A percentile compares a stretch with the other conserved stretches of the same genome.
phyloP scores from a whole-genome alignment of 768 basidiomycete species.

The Boletus pseudo-olivaceus region DNA sequence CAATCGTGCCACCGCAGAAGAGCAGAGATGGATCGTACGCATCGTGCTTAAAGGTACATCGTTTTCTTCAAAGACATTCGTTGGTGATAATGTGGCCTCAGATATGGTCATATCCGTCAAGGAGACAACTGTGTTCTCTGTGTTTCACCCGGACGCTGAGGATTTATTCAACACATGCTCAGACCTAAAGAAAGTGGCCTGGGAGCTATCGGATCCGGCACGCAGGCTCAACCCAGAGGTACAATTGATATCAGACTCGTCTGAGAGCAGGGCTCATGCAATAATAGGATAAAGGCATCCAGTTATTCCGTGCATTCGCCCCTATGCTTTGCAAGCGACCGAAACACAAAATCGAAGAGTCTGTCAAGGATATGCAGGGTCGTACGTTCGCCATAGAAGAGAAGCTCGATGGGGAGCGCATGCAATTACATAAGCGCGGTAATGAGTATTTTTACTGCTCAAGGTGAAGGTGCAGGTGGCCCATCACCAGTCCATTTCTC shows the following conservation, averaged over 20 bases:
- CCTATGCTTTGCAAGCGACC: slow-evolving; percentile 96
- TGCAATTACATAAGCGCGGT: slow-evolving; percentile 91
- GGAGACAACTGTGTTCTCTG: slow-evolving; percentile 87
- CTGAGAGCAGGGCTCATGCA: slow-evolving; percentile 3
- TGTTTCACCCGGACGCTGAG: slow-evolving; percentile 93
- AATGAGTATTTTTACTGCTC: slow-evolving; percentile 93
- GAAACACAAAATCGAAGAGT: slow-evolving; percentile 73
- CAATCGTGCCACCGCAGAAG: slow-evolving; percentile 75
- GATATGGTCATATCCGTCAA: slow-evolving; percentile 92
- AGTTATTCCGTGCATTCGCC: slow-evolving; percentile 81
- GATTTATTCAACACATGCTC: slow-evolving; percentile 96
- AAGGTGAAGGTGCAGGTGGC: slow-evolving; percentile 43
- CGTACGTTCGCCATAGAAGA: slow-evolving; percentile 89
- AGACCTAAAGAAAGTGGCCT: slow-evolving; percentile 90
- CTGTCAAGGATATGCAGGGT: slow-evolving; percentile 80
- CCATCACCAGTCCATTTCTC: not conserved
- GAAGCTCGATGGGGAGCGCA: slow-evolving; percentile 95
- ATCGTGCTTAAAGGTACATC: slow-evolving; percentile 86
- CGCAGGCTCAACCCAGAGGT: slow-evolving; percentile 63
- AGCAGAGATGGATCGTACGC: slow-evolving; percentile 94
- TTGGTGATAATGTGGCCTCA: slow-evolving; percentile 25
- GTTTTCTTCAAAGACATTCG: not conserved
- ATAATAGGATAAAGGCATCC: slow-evolving; percentile 74
- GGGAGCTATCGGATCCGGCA: slow-evolving; percentile 78
- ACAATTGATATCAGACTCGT: not conserved